Conservation (phyloP, 2,329 filamentous ascomycete species). For the Penicillium sp. region DNA sequence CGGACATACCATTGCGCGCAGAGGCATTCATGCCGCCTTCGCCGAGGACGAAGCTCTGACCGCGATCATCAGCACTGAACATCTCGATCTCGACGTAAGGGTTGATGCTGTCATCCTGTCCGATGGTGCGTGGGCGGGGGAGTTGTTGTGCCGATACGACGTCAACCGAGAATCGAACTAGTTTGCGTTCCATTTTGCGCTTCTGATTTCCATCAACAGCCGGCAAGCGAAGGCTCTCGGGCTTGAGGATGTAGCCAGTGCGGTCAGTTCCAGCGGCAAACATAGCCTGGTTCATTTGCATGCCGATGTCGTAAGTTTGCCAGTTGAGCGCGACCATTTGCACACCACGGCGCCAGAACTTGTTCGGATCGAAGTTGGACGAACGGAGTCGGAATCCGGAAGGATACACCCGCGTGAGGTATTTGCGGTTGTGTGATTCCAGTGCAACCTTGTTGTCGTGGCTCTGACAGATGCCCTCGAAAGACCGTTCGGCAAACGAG, state of each 20-base stretch:
- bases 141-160: constrained; percentile 93
- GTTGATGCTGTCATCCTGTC: constrained; percentile 74
- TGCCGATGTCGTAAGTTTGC: constrained; percentile 94
- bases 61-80: constrained; percentile 89
- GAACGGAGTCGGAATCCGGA: constrained; percentile 77
- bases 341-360: constrained; percentile 91
- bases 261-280: constrained; percentile 84
- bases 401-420: constrained; percentile 92
- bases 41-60: constrained; percentile 66
- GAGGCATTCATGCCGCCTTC: constrained; percentile 66
- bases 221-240: constrained; percentile 67
- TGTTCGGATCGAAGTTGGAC: constrained; percentile 89
- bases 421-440: constrained; percentile 85
- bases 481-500: constrained; percentile 88
- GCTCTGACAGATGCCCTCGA: constrained; percentile 74
- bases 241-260: constrained; percentile 92
- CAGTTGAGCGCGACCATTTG: constrained; percentile 98
- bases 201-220: constrained; percentile 29
- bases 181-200: constrained; percentile 70
- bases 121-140: constrained; percentile 72
- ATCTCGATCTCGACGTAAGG: constrained; percentile 95
- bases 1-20: constrained; percentile 61
- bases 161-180: constrained; percentile 80
- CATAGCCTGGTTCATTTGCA: constrained; percentile 98
- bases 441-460: constrained; percentile 73